These are phyloP conservation scores for Dendrobium chrysotoxum DNA, from an alignment of 106 monocot genomes.

Conservation along the genomic window DNA sequence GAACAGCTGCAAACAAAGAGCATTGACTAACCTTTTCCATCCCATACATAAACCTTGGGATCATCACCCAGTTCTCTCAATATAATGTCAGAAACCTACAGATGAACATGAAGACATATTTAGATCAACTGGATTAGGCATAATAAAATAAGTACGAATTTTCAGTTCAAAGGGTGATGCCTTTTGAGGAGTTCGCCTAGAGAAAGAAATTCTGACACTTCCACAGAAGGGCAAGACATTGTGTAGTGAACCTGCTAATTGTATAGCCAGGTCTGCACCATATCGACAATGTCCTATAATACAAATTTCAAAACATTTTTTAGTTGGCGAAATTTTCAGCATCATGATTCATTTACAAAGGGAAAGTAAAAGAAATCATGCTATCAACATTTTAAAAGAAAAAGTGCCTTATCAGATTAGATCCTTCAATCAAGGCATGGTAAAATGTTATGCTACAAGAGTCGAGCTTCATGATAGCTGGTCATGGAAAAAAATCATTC, in stretches of 20 bases:
- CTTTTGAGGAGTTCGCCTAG: slow-evolving; percentile 87
- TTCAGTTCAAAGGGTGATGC: slow-evolving; percentile 15
- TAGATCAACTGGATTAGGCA: neutral
- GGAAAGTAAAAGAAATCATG: neutral
- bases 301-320: slow-evolving; percentile 3
- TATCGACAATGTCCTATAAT: slow-evolving; percentile 67
- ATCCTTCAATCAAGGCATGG: neutral
- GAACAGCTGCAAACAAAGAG: neutral
- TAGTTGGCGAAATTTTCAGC: neutral
- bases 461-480: too few relatives aligned
- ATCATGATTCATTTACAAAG: neutral
- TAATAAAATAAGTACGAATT: neutral
- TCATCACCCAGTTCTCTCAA: slow-evolving; percentile 52
- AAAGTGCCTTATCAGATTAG: neutral
- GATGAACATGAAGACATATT: neutral
- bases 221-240: slow-evolving; percentile 83
- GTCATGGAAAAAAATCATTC: too few relatives aligned
- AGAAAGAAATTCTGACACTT: slow-evolving; percentile 91
- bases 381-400: neutral
- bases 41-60: slow-evolving; percentile 89
- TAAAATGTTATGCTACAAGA: too few relatives aligned
- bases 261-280: slow-evolving; percentile 83
- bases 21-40: slow-evolving; percentile 64
- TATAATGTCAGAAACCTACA: slow-evolving; percentile 60
- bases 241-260: slow-evolving; percentile 46